Conservation (phyloP, 1,139 yeast genomes). For the Entelexis sorbosivorans region DNA sequence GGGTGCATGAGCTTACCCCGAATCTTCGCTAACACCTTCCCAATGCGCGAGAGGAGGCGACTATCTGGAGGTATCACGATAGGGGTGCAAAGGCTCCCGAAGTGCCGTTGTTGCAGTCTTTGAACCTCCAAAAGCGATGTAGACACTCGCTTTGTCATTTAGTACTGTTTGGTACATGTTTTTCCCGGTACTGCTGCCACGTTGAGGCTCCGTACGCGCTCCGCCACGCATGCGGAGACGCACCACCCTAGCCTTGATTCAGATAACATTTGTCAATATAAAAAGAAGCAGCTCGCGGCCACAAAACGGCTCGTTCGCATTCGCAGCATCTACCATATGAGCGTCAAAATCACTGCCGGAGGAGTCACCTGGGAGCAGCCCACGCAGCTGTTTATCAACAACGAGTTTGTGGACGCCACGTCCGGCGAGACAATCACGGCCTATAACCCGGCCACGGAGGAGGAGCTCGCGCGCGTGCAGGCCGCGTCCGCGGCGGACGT, state of each 20-base stretch:
- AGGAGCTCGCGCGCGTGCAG: conserved; percentile 52
- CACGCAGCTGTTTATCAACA: conserved; percentile 48
- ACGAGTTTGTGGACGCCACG: conserved; percentile 44
- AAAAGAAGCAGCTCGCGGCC: neutral
- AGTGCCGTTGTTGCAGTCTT: neutral
- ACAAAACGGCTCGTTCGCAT: neutral
- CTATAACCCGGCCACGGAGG: conserved; percentile 58
- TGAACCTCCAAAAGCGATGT: no score
- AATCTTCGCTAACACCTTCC: conserved; percentile 3
- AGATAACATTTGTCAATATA: conserved; percentile 3
- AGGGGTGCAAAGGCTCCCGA: neutral
- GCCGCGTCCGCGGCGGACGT: conserved; percentile 61
- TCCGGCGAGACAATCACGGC: conserved; percentile 46
- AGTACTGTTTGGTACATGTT: no score
- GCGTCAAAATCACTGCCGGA: conserved; percentile 19
- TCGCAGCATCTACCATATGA: neutral
- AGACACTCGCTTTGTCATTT: no score
- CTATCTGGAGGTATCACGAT: neutral
- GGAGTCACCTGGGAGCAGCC: conserved; percentile 24
- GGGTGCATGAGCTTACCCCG: neutral
- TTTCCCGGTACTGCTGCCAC: no score
- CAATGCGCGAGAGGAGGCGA: neutral
- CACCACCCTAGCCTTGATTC: conserved; percentile 5
- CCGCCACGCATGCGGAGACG: neutral
- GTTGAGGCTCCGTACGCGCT: neutral